Conservation (phyloP, 192 early-diverging fungal genomes). For the Podochytrium sp. region DNA sequence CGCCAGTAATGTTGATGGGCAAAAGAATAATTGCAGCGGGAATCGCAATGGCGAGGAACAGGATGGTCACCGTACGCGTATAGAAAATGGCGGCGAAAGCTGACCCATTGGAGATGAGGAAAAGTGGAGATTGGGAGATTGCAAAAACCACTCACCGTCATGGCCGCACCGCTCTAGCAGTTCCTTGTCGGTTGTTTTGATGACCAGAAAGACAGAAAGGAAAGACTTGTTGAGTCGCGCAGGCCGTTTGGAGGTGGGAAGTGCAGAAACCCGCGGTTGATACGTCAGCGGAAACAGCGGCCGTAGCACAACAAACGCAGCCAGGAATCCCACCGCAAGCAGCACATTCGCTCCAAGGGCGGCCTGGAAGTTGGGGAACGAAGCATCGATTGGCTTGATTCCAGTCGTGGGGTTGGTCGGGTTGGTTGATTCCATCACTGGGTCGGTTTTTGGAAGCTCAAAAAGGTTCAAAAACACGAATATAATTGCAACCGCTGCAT, state of each 20-base stretch:
- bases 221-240: not conserved
- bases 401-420: too few relatives aligned
- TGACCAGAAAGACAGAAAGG: not conserved
- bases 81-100: slow-evolving; percentile 80
- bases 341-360: slow-evolving; percentile 70
- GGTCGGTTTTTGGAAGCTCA: too few relatives aligned
- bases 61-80: slow-evolving; percentile 64
- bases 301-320: slow-evolving; percentile 69
- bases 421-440: too few relatives aligned
- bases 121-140: not conserved
- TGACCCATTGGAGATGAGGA: slow-evolving; percentile 28
- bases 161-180: slow-evolving; percentile 2
- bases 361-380: too few relatives aligned
- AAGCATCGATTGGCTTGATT: too few relatives aligned
- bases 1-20: slow-evolving; percentile 70
- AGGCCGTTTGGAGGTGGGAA: slow-evolving; percentile 54
- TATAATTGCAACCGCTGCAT: too few relatives aligned
- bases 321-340: slow-evolving; percentile 54
- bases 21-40: slow-evolving; percentile 64
- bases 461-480: too few relatives aligned
- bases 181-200: slow-evolving; percentile 11
- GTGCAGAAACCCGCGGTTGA: slow-evolving; percentile 69
- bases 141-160: not conserved
- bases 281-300: slow-evolving; percentile 69
- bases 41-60: slow-evolving; percentile 64